Conservation (phyloP, 2,329 filamentous ascomycete genomes). For the Neofusicoccum laricinum region DNA sequence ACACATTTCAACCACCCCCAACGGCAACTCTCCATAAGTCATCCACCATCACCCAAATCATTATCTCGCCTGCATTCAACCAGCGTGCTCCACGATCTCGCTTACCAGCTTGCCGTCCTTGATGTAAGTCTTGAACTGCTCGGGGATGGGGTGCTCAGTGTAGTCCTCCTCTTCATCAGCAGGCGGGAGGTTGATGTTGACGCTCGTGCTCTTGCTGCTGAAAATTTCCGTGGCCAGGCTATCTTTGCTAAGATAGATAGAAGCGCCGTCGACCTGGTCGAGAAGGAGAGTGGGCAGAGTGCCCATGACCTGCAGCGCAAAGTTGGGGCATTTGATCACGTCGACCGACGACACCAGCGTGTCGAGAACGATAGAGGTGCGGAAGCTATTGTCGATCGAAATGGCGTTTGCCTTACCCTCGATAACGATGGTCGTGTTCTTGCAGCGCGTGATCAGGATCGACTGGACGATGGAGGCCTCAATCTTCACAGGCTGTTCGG, state of each 20-base stretch:
- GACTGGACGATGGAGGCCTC: slow-evolving; percentile 81
- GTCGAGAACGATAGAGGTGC: slow-evolving; percentile 83
- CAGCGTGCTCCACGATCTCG: slow-evolving; percentile 94
- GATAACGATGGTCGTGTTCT: slow-evolving; percentile 83
- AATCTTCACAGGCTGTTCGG: slow-evolving; percentile 71
- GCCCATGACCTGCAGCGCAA: slow-evolving; percentile 88
- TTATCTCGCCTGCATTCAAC: slow-evolving; percentile 46
- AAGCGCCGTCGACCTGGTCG: slow-evolving; percentile 89
- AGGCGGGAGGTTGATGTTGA: slow-evolving; percentile 83
- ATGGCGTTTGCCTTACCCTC: slow-evolving; percentile 96
- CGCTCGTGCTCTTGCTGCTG: slow-evolving; percentile 78
- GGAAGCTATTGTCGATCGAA: slow-evolving; percentile 84
- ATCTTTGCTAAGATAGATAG: slow-evolving; percentile 80
- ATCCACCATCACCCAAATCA: neutral
- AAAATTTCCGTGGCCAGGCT: slow-evolving; percentile 78
- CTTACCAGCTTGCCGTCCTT: slow-evolving; percentile 76
- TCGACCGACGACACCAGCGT: slow-evolving; percentile 88
- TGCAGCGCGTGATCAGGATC: slow-evolving; percentile 87
- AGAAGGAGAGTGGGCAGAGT: slow-evolving; percentile 82
- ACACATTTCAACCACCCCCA: neutral
- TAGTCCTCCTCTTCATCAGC: slow-evolving; percentile 67
- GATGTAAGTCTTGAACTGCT: slow-evolving; percentile 81
- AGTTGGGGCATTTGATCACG: slow-evolving; percentile 91
- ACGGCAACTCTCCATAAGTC: neutral
- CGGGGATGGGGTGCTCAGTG: slow-evolving; percentile 80